Evolutionary conservation across 257 asterid species (phyloP).

Genomic region (Ligustrum vulgare): DNA sequence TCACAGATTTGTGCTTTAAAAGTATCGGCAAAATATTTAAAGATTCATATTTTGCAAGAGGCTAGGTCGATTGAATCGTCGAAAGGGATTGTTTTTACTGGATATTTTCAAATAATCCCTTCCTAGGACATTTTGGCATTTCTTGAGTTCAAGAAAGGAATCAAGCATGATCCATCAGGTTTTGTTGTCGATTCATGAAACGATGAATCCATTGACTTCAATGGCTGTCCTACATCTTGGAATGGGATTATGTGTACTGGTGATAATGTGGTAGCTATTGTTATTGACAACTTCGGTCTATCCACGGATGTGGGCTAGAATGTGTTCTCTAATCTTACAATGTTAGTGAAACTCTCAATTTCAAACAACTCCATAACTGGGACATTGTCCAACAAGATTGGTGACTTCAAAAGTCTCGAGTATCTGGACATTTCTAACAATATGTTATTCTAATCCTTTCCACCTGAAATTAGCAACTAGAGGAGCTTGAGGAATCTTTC

Average conservation of each 20-base stretch:
- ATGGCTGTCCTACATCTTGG: no score
- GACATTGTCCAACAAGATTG: constrained; percentile 47
- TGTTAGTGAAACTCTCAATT: constrained; percentile 87
- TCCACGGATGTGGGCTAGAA: constrained; percentile 66
- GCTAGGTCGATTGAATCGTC: constrained; percentile 26
- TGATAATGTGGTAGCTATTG: no score
- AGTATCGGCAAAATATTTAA: constrained; percentile 14
- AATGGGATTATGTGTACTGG: no score
- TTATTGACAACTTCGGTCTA: constrained; percentile 35
- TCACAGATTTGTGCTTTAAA: no score
- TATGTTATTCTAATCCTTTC: constrained; percentile 33
- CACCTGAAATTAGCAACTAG: constrained; percentile 64
- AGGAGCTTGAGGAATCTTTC: constrained; percentile 64
- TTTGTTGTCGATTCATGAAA: no score
- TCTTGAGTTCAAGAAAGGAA: no score
- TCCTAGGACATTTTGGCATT: constrained; percentile 63
- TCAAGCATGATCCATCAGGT: no score
- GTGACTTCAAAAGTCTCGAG: constrained; percentile 12
- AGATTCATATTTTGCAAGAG: constrained; percentile 17
- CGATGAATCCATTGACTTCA: no score
- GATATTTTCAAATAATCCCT: constrained; percentile 45
- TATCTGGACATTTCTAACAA: no score
- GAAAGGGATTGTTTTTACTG: constrained; percentile 25
- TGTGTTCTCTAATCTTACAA: no score
- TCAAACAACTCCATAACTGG: constrained; percentile 81